These are phyloP conservation scores for Hypholoma fasciculare DNA, from an alignment of 768 basidiomycete genomes.

Conservation along the genomic window DNA sequence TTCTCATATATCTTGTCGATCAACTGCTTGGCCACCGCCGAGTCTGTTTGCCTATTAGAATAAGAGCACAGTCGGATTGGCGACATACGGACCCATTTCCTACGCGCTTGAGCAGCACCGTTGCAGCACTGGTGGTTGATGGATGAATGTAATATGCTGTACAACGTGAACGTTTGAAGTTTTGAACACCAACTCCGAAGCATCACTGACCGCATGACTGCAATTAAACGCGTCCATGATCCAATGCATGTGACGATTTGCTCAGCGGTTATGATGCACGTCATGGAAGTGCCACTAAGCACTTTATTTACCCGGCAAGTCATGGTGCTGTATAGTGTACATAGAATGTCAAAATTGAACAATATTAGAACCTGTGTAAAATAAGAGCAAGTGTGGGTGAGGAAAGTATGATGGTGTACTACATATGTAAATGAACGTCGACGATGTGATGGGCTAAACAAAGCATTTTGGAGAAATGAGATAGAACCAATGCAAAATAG, in stretches of 20 bases:
- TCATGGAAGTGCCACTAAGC: neutral
- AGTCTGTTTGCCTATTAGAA: conserved; percentile 44
- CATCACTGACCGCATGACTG: too few species aligned
- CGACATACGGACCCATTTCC: conserved; percentile 21
- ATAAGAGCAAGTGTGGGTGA: neutral
- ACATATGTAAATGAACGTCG: neutral
- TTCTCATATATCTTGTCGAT: conserved; percentile 97
- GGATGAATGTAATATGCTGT: neutral
- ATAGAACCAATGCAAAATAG: neutral
- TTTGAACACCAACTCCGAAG: too few species aligned
- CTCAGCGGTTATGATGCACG: neutral
- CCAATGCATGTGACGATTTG: neutral
- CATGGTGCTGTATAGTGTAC: neutral
- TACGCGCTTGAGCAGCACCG: conserved; percentile 6
- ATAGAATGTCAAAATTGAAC: neutral
- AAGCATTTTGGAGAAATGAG: neutral
- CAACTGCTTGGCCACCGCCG: conserved; percentile 75
- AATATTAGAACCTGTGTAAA: neutral
- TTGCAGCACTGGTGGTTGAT: neutral
- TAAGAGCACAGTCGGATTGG: neutral
- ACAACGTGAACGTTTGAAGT: neutral
- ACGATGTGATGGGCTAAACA: neutral
- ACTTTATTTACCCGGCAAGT: neutral
- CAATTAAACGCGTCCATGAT: neutral
- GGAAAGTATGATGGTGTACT: neutral